These are phyloP conservation scores for Kwoniella dendrophila DNA, from an alignment of 768 basidiomycete species.

Conservation along the genomic window DNA sequence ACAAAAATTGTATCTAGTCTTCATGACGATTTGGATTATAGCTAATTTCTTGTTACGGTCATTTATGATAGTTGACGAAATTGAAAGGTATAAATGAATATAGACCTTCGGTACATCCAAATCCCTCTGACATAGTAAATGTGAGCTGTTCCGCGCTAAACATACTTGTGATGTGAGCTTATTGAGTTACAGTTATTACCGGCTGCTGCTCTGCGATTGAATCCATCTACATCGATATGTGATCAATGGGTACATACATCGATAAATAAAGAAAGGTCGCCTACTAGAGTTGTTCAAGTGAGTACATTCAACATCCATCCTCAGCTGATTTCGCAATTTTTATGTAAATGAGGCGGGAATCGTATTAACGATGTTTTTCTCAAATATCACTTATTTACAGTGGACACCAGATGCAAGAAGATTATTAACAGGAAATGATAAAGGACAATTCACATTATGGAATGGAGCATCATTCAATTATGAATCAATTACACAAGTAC, in stretches of 20 bases:
- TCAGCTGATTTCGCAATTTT: not conserved
- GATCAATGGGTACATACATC: constrained; percentile 98
- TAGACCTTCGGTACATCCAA: constrained; percentile 65
- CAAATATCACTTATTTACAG: constrained; percentile 58
- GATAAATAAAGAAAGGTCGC: constrained; percentile 96
- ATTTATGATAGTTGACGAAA: constrained; percentile 18
- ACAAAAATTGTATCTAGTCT: not conserved
- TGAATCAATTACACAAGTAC: constrained; percentile 93
- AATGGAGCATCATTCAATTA: constrained; percentile 99
- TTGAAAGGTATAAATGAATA: constrained; percentile 61
- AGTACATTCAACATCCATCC: constrained; percentile 53
- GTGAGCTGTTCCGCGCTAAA: constrained; percentile 59
- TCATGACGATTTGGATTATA: not conserved
- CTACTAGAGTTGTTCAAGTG: constrained; percentile 92
- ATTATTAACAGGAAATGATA: constrained; percentile 89
- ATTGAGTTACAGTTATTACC: constrained; percentile 73
- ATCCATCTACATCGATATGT: constrained; percentile 89
- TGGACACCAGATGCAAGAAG: constrained; percentile 98
- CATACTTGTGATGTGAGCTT: too few species aligned
- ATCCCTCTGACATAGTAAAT: constrained; percentile 79
- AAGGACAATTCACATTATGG: constrained; percentile 98
- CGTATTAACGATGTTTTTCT: not conserved
- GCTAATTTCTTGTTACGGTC: not conserved
- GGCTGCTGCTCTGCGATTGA: constrained; percentile 85
- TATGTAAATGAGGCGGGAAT: not conserved